phyloP scores from a whole-genome alignment of 495 filamentous ascomycete species.

The Xylaria palmicola region DNA sequence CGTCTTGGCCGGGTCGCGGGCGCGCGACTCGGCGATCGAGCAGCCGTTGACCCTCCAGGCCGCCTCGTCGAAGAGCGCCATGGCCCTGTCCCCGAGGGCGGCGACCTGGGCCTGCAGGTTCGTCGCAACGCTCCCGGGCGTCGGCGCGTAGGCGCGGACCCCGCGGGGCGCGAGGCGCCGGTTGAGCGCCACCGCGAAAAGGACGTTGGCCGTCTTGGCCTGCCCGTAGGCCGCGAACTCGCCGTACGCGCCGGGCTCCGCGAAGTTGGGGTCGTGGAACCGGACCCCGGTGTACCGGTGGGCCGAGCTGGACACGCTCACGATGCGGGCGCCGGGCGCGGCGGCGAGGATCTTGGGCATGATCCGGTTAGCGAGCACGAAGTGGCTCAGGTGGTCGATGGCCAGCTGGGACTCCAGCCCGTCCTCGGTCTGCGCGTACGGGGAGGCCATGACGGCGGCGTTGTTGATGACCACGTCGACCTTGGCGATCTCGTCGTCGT shows the following conservation, averaged over 20 bases:
- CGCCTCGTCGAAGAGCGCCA: slow-evolving; percentile 11
- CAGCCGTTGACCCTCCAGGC: slow-evolving; percentile 26
- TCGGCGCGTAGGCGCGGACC: slow-evolving; percentile 36
- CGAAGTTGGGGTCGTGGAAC: slow-evolving; percentile 54
- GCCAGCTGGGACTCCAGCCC: slow-evolving; percentile 59
- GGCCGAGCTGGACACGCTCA: slow-evolving; percentile 41
- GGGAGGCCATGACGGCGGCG: slow-evolving; percentile 60
- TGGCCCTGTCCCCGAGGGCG: not conserved
- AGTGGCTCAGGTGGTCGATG: slow-evolving; percentile 59
- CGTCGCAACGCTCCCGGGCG: slow-evolving; percentile 45
- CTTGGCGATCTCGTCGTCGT: slow-evolving; percentile 45
- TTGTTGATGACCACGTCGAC: slow-evolving; percentile 71
- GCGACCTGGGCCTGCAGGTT: slow-evolving; percentile 24
- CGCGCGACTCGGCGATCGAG: slow-evolving; percentile 35
- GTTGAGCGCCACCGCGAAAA: slow-evolving; percentile 54
- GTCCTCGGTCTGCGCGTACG: slow-evolving; percentile 40
- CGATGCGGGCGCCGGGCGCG: slow-evolving; percentile 28
- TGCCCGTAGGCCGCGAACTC: slow-evolving; percentile 53
- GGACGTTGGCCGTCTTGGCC: slow-evolving; percentile 58
- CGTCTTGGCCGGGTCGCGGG: slow-evolving; percentile 37
- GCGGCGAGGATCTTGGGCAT: slow-evolving; percentile 45
- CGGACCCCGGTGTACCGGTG: slow-evolving; percentile 43
- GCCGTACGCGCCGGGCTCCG: slow-evolving; percentile 37
- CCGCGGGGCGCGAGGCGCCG: slow-evolving; percentile 35
- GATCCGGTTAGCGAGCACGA: slow-evolving; percentile 56